Evolutionary conservation across 331 rosid genomes (phyloP), one percentile per base, ranked within the genome.

Genomic region (Stylosanthes scabra): DNA sequence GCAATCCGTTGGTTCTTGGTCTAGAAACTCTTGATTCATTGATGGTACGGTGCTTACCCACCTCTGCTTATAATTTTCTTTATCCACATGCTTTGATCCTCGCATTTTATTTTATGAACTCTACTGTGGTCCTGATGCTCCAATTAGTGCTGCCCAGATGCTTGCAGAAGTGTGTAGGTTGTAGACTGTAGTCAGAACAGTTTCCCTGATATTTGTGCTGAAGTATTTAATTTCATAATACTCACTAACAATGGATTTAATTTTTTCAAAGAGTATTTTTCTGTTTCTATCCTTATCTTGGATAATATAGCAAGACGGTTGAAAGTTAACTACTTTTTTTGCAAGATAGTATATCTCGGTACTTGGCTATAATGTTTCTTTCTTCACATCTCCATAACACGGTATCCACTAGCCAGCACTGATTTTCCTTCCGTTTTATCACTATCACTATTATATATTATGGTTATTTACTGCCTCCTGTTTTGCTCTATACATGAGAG

Each of bases 91-190:
- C 64, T 42, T 85, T 88, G 67, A 85, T 81, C 54, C 57, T 80
- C 72, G 41, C n/a, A 13, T 56, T 80, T 71, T 45, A 37, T 56
- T 34, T 64, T 76, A 6, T 84, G 49, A 58, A 68, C 81, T 64
- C 59, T 68, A 94, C 97, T 94, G 97, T 71, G 96, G 97, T 74
- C 44, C 81, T 14, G 90, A 90, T 79, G 97, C 97, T 82, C 97
- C 92, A 6, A 76, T 90, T 75, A 91, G 97, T 65, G 83, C 97
- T 80, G 66, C 92, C 75, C 97, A 56, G 88, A 91, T 94, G 99
- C 93, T 94, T 74, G 97, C 90, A 57, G 99, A 94, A 94, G 97
- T 94, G 87, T 90, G 90, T 87, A 90, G 99, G 97, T 94, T 89
- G 90, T 84, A 80, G 79, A 68, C 54, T 75, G 62, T 29, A 46